Evolutionary conservation across 2,329 filamentous ascomycete genomes (phyloP), one percentile per base, ranked within the genome.

Genomic region (Sordariomycetes sp.): DNA sequence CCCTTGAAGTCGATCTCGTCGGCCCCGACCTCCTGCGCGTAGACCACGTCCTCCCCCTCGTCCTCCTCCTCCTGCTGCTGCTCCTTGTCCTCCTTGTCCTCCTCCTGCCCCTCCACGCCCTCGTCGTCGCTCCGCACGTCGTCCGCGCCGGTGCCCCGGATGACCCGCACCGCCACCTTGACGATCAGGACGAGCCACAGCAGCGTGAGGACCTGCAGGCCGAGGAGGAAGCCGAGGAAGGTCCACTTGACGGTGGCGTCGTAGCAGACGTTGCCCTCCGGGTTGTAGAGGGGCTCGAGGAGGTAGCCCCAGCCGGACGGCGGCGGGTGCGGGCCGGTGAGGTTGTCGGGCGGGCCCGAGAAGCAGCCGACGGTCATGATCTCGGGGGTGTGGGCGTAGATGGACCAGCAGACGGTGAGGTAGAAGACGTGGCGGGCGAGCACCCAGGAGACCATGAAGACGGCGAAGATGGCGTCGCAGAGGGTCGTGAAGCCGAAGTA

Each of bases 101-200:
- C 93, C n/a, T n/a, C 85, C 60, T 87, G 80, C 25, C 83, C 83
- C 2, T 81, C 85, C 24, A 86, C 89, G 6, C 76, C 87, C 71
- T 96, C 91, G 62, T 90, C 90, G 64, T 97, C 93, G 62, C 90
- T 96, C 59, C 94, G 85, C 20, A 84, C 81, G 67, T 99, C 94
- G 62, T 97, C 91, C 5, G 93, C 91, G 35, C 83, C 78, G 43
- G 79, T 82, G 35, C 93, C 92, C 55, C 79, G 81, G 40, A 97
- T 69, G 6, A 97, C 91, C 61, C 87, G 86, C 61, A 88, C 79
- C 24, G 91, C 91, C 2, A 99, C 89, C 59, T 85, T 83, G 46
- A 92, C 72, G 64, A 97, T 96, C 85, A 96, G 88, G 61, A 78
- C 79, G 67, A 97, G 96, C 94, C 94, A 97, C 61, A 89, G 79